phyloP scores from a whole-genome alignment of 768 basidiomycete genomes.

The Mycena floridula region DNA sequence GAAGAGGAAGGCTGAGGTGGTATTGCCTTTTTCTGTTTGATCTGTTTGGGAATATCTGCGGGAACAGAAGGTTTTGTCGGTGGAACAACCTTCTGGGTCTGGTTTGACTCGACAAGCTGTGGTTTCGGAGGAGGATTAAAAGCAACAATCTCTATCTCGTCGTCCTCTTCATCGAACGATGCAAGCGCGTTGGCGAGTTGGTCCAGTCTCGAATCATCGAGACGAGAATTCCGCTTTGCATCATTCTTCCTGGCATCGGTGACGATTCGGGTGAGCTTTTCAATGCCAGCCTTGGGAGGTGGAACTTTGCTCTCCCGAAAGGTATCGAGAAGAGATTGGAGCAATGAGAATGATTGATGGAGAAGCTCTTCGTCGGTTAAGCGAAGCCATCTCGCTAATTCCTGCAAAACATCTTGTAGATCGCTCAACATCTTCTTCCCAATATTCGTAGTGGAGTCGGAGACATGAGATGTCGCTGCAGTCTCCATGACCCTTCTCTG shows the following conservation, averaged over 20 bases:
- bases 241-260: slow-evolving; percentile 48
- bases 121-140: slow-evolving; percentile 18
- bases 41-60: neutral
- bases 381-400: slow-evolving; percentile 83
- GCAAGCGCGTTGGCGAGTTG: slow-evolving; percentile 63
- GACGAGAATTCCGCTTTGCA: slow-evolving; percentile 42
- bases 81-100: neutral
- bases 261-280: slow-evolving; percentile 62
- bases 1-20: slow-evolving; percentile 2
- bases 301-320: slow-evolving; percentile 58
- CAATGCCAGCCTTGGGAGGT: slow-evolving; percentile 51
- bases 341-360: slow-evolving; percentile 79
- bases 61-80: neutral
- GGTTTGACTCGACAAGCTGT: neutral
- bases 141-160: slow-evolving; percentile 51
- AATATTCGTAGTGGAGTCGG: slow-evolving; percentile 21
- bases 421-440: slow-evolving; percentile 73
- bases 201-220: slow-evolving; percentile 51
- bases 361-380: slow-evolving; percentile 90
- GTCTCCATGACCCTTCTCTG: slow-evolving; percentile 77
- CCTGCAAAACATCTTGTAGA: slow-evolving; percentile 72
- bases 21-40: neutral
- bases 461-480: slow-evolving; percentile 38
- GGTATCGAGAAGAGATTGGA: slow-evolving; percentile 72
- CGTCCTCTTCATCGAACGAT: slow-evolving; percentile 49